Evolutionary conservation across 192 early-diverging fungal genomes (phyloP), one percentile per base, ranked within the genome.

Genomic region (Glomus cerebriforme): DNA sequence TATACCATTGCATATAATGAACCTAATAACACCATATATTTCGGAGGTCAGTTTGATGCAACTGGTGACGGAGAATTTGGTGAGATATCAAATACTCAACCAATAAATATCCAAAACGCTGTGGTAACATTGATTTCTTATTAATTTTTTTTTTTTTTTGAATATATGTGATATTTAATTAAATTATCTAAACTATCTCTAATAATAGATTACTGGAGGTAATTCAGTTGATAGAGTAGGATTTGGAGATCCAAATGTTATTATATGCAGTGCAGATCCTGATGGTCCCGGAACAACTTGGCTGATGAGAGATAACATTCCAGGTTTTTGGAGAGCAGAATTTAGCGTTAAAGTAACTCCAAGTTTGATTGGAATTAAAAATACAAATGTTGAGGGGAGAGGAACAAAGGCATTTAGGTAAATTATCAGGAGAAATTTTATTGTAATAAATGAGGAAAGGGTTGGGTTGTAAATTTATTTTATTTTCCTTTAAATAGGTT

Each of bases 241-340:
- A 1, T 34, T 69, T 67, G 37, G n/a, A 54, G 47, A 78, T 39
- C 64, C 77, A 49, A 34, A 9, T 27, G 39, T 24, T n/a, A 27
- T 78, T 58, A 35, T 26, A 35, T 78, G 77, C 29, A 66, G 47
- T 68, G 12, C 26, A n/a, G 63, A 54, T 2, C n/a, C 65, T 22
- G 77, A 78, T 69, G 64, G 65, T 3, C 64, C 77, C 4, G 62
- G 43, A 26, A 68, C 67, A 58, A 78, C 65, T 32, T 93, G 92
- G 92, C 83, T 95, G 32, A 79, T 95, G 82, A 86, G 83, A 70
- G 88, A 93, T 80, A 81, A 86, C 75, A 87, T 89, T n/a, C 88
- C 90, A 5, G 93, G 93, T 19, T 92, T 87, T 74, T 92, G 88
- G 87, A 83, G 90, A 45, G 87, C 86, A 45, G 81, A 88, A 73